These are phyloP conservation scores for Wallacemonas collosoma DNA, from an alignment of 208 protist species.

Conservation along the genomic window DNA sequence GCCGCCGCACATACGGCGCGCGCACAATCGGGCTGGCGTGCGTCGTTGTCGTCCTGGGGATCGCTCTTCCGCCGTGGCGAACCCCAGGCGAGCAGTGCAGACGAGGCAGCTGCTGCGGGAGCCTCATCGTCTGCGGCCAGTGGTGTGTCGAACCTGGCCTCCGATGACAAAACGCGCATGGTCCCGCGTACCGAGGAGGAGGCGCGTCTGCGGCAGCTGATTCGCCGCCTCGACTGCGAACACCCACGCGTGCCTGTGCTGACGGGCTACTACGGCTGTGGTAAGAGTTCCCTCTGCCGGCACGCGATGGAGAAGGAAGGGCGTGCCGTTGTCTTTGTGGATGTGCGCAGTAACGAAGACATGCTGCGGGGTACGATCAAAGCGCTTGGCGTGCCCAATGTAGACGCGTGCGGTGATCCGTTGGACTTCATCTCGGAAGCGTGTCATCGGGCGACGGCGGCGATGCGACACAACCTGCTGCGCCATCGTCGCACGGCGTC, in stretches of 20 bases:
- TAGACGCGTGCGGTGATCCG: constrained; percentile 86
- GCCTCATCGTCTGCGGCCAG: not conserved
- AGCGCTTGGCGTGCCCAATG: constrained; percentile 74
- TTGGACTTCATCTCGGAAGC: constrained; percentile 82
- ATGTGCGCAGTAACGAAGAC: constrained; percentile 74
- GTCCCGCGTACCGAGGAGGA: constrained; percentile 32
- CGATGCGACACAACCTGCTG: constrained; percentile 42
- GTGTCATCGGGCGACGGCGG: constrained; percentile 53
- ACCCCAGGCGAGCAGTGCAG: not conserved
- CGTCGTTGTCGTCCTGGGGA: not conserved
- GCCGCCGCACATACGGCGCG: not conserved
- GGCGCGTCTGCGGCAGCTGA: constrained; percentile 46
- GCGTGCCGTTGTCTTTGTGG: constrained; percentile 73
- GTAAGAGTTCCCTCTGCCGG: constrained; percentile 67
- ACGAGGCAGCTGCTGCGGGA: not conserved
- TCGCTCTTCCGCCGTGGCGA: not conserved
- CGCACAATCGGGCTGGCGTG: not conserved
- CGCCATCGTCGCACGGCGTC: not conserved
- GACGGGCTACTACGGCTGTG: constrained; percentile 73
- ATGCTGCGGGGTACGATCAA: constrained; percentile 69
- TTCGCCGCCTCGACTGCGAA: constrained; percentile 46
- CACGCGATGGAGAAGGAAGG: constrained; percentile 58
- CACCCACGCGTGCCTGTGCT: constrained; percentile 67
- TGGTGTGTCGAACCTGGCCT: not conserved
- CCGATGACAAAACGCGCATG: constrained; percentile 2